Base-by-base conservation (phyloP, 2,329 filamentous ascomycete species). In the Herpomyces periplanetae region DNA sequence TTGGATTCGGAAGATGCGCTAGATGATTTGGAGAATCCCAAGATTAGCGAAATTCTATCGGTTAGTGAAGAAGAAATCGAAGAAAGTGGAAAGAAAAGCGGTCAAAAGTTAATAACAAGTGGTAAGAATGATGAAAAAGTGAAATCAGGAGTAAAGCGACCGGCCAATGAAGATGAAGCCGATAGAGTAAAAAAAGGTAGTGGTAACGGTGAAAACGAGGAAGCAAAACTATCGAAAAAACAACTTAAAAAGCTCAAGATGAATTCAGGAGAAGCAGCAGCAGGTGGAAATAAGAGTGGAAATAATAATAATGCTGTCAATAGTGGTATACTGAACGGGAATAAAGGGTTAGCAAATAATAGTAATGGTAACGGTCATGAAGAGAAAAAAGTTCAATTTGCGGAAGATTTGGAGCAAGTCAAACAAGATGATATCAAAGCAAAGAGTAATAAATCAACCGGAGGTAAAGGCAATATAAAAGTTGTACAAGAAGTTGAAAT, bases 371-470 rank as follows among this genome's bases (percentile, higher is more conserved):
- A n/a, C n/a, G 21, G 42, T 44, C 20, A 41, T 40, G 25, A 45
- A 47, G 63, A 65, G 40, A 88, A 88, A 57, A 91, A 88, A 50
- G 80, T 96, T 25, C 69, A 87, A 41, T 96, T 96, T 39, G 75
- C 80, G 36, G 88, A 91, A 54, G 73, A 91, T 42, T 68, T 96
- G 26, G 80, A 91, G 49, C 71, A 85, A 42, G 80, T 80, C 24
- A 80, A n/a, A n/a, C n/a, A 23, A 23, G 22, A 21, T 8, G 26
- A 26, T n/a, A 21, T 28, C 13, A 38, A 45, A 35, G 30, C 27
- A 32, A 41, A 41, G 22, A 33, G 37, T 26, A 39, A 45, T 33
- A 26, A 34, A 9, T 32, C 34, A 15, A 34, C 41, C 30, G 21
- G 49, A 48, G 34, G 34, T 41, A 22, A 38, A 43, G 19, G 32